Evolutionary conservation across 495 filamentous ascomycete genomes (phyloP).

Genomic region (Amphirosellinia nigrospora): DNA sequence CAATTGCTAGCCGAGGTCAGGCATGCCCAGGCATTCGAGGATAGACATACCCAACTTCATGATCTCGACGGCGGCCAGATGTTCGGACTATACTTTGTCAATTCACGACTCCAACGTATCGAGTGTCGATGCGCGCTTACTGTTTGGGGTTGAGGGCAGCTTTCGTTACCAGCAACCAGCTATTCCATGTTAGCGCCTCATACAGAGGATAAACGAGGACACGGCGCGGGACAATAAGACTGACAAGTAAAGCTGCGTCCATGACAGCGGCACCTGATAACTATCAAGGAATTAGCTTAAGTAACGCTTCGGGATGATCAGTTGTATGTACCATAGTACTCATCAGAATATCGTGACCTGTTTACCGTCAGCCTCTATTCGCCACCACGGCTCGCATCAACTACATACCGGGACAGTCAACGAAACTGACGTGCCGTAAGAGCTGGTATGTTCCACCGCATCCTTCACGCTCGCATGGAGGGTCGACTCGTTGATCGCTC

Average conservation of each 20-base stretch:
- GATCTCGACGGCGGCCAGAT: slow-evolving; percentile 97
- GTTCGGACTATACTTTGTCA: slow-evolving; percentile 68
- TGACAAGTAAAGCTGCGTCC: slow-evolving; percentile 95
- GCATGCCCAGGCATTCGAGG: neutral
- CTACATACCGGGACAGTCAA: slow-evolving; percentile 80
- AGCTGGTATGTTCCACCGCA: slow-evolving; percentile 84
- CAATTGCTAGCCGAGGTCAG: neutral
- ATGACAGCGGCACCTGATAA: slow-evolving; percentile 98
- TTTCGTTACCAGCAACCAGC: slow-evolving; percentile 90
- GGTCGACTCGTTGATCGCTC: slow-evolving; percentile 97
- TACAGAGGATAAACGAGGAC: neutral
- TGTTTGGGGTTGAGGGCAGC: slow-evolving; percentile 97
- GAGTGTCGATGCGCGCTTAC: neutral
- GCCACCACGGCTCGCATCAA: neutral
- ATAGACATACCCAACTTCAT: slow-evolving; percentile 38
- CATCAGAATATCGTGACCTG: slow-evolving; percentile 98
- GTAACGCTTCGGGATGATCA: neutral
- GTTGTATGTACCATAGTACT: slow-evolving; percentile 75
- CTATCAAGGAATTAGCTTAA: slow-evolving; percentile 11
- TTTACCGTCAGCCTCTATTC: neutral
- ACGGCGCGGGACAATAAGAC: neutral
- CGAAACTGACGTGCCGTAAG: slow-evolving; percentile 88
- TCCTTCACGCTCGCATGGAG: slow-evolving; percentile 91
- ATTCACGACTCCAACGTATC: neutral
- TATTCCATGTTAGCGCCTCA: slow-evolving; percentile 8